These are phyloP conservation scores for Helicostylum pulchrum DNA, from an alignment of 192 early-diverging fungal genomes.

Conservation along the genomic window DNA sequence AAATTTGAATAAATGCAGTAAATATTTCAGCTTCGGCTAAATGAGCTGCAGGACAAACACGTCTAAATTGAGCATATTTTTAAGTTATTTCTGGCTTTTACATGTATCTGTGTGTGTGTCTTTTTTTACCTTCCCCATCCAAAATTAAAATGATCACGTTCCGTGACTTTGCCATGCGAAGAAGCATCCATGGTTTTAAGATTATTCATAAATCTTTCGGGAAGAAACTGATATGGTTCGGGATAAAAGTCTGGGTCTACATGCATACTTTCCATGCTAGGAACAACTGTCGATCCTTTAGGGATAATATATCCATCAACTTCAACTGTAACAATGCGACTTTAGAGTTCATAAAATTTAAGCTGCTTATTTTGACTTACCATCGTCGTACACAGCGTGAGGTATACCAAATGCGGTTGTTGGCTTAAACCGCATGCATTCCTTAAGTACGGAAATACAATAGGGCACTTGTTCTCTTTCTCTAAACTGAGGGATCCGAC, in stretches of 20 bases:
- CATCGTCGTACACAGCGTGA: slow-evolving; percentile 11
- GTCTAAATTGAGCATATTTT: not conserved
- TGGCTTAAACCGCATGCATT: slow-evolving; percentile 19
- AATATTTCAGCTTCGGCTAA: slow-evolving; percentile 13
- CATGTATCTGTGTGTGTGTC: not conserved
- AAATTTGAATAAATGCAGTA: not conserved
- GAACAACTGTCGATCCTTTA: slow-evolving; percentile 42
- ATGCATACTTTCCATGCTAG: slow-evolving; percentile 52
- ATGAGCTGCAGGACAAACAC: slow-evolving; percentile 18
- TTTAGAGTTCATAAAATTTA: not conserved
- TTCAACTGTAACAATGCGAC: not conserved
- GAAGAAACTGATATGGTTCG: slow-evolving; percentile 46
- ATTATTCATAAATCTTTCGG: slow-evolving; percentile 36
- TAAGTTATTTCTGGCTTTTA: not conserved
- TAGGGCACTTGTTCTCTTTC: slow-evolving; percentile 16
- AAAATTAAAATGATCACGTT: slow-evolving; percentile 24
- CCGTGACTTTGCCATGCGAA: slow-evolving; percentile 16
- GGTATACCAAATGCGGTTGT: slow-evolving; percentile 7
- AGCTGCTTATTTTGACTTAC: not conserved
- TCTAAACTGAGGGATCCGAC: not conserved
- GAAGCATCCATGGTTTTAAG: not conserved
- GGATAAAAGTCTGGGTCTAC: slow-evolving; percentile 28
- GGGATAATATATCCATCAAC: slow-evolving; percentile 47
- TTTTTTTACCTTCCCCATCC: slow-evolving; percentile 19
- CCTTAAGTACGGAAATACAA: slow-evolving; percentile 17